A percentile compares a stretch with the other conserved stretches of the same genome.
These are phyloP conservation scores for Mesembryanthemum crystallinum DNA, from an alignment of 148 eudicot genomes.

Conservation along the genomic window DNA sequence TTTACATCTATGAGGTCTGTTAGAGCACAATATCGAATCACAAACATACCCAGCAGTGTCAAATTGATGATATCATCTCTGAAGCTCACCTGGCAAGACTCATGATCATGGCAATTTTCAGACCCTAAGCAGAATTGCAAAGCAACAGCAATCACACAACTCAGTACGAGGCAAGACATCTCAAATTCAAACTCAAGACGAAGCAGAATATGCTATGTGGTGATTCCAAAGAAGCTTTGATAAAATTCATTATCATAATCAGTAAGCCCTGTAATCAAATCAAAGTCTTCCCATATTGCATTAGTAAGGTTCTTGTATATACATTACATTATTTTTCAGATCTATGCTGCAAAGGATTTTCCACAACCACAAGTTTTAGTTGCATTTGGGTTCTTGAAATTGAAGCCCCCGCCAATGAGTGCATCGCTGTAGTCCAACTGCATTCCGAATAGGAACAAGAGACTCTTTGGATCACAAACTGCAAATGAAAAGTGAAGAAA, in stretches of 20 bases:
- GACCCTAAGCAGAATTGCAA: too few species aligned
- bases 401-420: constrained; percentile 94
- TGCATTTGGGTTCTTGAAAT: constrained; percentile 92
- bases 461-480: constrained; percentile 99
- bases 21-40: too few species aligned
- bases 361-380: constrained; percentile 97
- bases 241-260: not conserved
- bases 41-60: too few species aligned
- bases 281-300: not conserved
- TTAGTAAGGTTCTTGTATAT: not conserved
- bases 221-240: not conserved
- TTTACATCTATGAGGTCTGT: too few species aligned
- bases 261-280: not conserved
- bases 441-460: constrained; percentile 83
- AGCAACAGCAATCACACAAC: too few species aligned
- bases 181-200: not conserved
- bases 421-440: constrained; percentile 97
- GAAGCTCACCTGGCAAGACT: too few species aligned
- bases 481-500: constrained; percentile 24
- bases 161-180: not conserved
- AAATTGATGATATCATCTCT: too few species aligned
- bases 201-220: not conserved
- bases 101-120: too few species aligned
- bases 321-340: constrained; percentile 24
- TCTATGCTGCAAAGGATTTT: constrained; percentile 83